phyloP scores from a whole-genome alignment of 257 asterid species.

The Anisodus acutangulus region DNA sequence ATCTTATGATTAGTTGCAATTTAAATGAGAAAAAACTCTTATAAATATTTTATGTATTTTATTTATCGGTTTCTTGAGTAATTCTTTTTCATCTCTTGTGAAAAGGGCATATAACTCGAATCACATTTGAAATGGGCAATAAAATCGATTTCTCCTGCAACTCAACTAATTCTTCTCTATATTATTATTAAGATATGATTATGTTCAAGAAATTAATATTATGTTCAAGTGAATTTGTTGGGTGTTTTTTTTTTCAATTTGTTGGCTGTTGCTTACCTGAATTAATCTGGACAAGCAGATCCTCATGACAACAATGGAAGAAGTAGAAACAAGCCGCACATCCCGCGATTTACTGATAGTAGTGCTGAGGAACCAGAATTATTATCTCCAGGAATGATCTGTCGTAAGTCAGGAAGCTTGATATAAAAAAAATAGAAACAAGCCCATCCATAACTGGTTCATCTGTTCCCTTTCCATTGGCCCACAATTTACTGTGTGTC shows the following conservation, averaged over 20 bases:
- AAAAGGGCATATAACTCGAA: too few relatives aligned
- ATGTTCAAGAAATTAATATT: background rate
- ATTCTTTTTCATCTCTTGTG: too few relatives aligned
- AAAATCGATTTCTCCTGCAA: too few relatives aligned
- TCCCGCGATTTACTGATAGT: too few relatives aligned
- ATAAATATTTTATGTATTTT: too few relatives aligned
- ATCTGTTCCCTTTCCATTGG: background rate
- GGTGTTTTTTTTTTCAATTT: background rate
- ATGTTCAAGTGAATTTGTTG: background rate
- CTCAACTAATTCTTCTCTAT: background rate
- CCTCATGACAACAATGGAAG: background rate
- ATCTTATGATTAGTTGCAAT: background rate
- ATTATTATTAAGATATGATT: background rate
- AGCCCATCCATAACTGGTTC: background rate
- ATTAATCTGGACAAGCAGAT: background rate
- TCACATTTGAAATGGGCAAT: too few relatives aligned
- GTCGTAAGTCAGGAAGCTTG: too few relatives aligned
- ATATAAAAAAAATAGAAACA: too few relatives aligned
- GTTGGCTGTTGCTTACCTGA: slow-evolving; percentile 21
- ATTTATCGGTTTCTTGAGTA: too few relatives aligned
- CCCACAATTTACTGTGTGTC: slow-evolving; percentile 1
- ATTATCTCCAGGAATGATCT: too few relatives aligned
- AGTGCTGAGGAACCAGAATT: too few relatives aligned
- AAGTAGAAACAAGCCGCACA: background rate
- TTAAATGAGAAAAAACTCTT: background rate